phyloP scores from a whole-genome alignment of 257 asterid genomes.

The Solanum virginianum region DNA sequence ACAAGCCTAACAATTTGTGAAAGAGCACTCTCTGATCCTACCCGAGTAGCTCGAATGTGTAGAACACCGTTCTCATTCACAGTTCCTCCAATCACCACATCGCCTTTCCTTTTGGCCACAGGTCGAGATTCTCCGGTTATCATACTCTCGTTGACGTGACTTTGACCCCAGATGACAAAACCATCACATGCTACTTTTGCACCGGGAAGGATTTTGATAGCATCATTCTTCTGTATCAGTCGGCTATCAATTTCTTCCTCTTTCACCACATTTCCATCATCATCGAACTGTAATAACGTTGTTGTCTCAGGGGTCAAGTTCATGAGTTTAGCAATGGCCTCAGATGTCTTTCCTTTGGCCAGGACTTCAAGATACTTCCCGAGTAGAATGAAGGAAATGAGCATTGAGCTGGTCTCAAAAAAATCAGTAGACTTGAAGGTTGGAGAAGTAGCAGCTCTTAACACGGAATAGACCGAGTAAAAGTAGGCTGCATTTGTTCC shows the following conservation, averaged over 20 bases:
- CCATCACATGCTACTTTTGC: slow-evolving; percentile 75
- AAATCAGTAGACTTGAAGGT: slow-evolving; percentile 27
- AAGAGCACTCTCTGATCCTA: slow-evolving; percentile 66
- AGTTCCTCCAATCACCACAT: slow-evolving; percentile 65
- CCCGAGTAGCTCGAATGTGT: slow-evolving; percentile 47
- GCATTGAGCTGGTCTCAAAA: slow-evolving; percentile 37
- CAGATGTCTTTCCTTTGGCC: slow-evolving; percentile 35
- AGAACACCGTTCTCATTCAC: slow-evolving; percentile 53
- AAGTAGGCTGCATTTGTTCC: slow-evolving; percentile 43
- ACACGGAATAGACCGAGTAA: slow-evolving; percentile 27
- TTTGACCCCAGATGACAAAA: slow-evolving; percentile 43
- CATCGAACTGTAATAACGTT: slow-evolving; percentile 13
- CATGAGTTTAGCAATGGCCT: slow-evolving; percentile 53
- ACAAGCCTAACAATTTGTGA: slow-evolving; percentile 49
- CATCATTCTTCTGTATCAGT: slow-evolving; percentile 51
- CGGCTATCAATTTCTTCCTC: slow-evolving; percentile 66
- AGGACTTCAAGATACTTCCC: slow-evolving; percentile 32
- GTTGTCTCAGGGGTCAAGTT: slow-evolving; percentile 47
- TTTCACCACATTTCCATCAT: slow-evolving; percentile 25
- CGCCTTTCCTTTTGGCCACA: slow-evolving; percentile 45
- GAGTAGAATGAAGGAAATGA: slow-evolving; percentile 31
- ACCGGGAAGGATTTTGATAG: slow-evolving; percentile 55
- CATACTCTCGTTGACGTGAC: slow-evolving; percentile 37
- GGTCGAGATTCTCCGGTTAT: slow-evolving; percentile 61
- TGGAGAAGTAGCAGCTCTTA: slow-evolving; percentile 32